These are phyloP conservation scores for Entonaema liquescens DNA, from an alignment of 495 filamentous ascomycete genomes.

Conservation along the genomic window DNA sequence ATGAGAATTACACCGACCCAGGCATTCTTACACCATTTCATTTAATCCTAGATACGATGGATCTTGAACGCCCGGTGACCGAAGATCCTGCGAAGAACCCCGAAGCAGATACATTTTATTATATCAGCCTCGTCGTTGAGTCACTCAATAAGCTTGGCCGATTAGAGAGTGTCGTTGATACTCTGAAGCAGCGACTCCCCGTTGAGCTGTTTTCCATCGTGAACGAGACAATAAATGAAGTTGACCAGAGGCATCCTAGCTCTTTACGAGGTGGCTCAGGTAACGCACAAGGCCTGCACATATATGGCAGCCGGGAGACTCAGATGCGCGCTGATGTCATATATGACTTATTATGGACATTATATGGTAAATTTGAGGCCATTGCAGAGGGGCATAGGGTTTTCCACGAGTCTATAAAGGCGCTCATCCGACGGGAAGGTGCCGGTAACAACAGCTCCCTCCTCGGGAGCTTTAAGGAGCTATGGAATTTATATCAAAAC, in stretches of 20 bases:
- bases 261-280: conserved; percentile 64
- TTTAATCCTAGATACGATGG: conserved; percentile 79
- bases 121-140: conserved; percentile 88
- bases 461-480: conserved; percentile 83
- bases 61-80: conserved; percentile 70
- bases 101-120: conserved; percentile 92
- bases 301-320: conserved; percentile 71
- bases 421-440: conserved; percentile 80
- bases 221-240: conserved; percentile 91
- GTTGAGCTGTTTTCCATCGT: conserved; percentile 94
- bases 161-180: conserved; percentile 84
- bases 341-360: conserved; percentile 85
- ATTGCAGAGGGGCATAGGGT: conserved; percentile 96
- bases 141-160: conserved; percentile 86
- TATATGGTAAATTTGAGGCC: conserved; percentile 96
- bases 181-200: conserved; percentile 89
- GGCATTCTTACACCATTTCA: conserved; percentile 68
- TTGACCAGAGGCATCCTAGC: conserved; percentile 88
- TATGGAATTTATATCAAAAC: conserved; percentile 84
- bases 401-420: conserved; percentile 86
- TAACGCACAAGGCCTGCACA: conserved; percentile 67
- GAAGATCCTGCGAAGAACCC: conserved; percentile 92
- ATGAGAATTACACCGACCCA: conserved; percentile 57
- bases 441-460: conserved; percentile 65
- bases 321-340: conserved; percentile 81